Evolutionary conservation across 768 basidiomycete genomes (phyloP).

Genomic region (Hypsizygus marmoreus): DNA sequence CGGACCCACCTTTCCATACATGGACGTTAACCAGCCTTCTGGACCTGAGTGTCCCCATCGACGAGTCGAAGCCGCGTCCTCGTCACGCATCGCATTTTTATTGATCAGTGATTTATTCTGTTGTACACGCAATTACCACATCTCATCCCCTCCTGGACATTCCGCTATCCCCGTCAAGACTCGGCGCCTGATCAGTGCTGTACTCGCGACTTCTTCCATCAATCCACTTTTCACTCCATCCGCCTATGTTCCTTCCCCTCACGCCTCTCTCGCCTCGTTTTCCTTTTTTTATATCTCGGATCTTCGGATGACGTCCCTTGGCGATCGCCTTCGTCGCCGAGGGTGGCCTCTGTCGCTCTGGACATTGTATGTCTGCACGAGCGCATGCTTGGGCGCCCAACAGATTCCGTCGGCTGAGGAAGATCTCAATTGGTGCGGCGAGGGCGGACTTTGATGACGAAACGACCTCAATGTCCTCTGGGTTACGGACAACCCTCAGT

Average conservation of each 20-base stretch:
- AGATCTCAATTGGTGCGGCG: slow-evolving; percentile 27
- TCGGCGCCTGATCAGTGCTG: slow-evolving; percentile 47
- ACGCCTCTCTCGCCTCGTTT: slow-evolving; percentile 10
- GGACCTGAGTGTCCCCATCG: slow-evolving; percentile 19
- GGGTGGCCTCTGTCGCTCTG: slow-evolving; percentile 24
- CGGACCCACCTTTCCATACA: slow-evolving; percentile 28
- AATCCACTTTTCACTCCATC: slow-evolving; percentile 18
- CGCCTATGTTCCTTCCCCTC: slow-evolving; percentile 25
- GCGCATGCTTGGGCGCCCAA: slow-evolving; percentile 20
- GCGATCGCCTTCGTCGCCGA: slow-evolving; percentile 17
- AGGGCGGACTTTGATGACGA: slow-evolving; percentile 27
- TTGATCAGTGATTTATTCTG: slow-evolving; percentile 46
- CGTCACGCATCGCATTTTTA: slow-evolving; percentile 42
- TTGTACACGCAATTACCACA: slow-evolving; percentile 18
- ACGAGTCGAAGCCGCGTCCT: slow-evolving; percentile 17
- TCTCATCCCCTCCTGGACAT: slow-evolving; percentile 6
- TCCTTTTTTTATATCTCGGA: no score
- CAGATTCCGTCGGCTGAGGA: slow-evolving; percentile 24
- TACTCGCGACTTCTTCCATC: slow-evolving; percentile 9
- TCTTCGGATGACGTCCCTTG: slow-evolving; percentile 9
- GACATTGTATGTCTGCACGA: slow-evolving; percentile 38
- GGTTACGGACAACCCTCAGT: slow-evolving; percentile 19
- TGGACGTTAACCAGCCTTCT: slow-evolving; percentile 29
- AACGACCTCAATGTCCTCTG: slow-evolving; percentile 22
- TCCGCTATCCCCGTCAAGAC: slow-evolving; percentile 20